A percentile compares a stretch with the other conserved stretches of the same genome.
Evolutionary conservation across 2,329 filamentous ascomycete genomes (phyloP).

Genomic region (Penicillium sp.): DNA sequence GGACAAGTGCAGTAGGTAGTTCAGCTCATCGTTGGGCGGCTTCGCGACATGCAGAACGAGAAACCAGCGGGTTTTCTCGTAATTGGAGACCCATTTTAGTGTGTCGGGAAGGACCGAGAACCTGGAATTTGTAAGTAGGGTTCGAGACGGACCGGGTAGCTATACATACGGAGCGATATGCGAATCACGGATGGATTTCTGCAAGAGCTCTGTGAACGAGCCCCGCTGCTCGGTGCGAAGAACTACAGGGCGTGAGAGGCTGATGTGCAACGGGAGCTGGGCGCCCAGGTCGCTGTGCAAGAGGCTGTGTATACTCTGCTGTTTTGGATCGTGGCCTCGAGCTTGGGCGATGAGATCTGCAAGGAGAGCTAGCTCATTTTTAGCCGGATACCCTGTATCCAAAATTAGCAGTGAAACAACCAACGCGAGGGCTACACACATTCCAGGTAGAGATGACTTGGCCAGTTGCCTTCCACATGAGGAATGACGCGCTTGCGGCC

Average conservation of each 20-base stretch:
- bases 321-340: constrained; percentile 29
- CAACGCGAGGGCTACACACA: constrained; percentile 59
- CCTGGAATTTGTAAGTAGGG: constrained; percentile 27
- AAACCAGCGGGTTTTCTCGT: constrained; percentile 72
- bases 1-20: constrained; percentile 62
- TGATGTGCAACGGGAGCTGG: constrained; percentile 82
- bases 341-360: constrained; percentile 28
- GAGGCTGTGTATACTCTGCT: constrained; percentile 59
- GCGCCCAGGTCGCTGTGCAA: constrained; percentile 75
- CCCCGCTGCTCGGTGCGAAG: constrained; percentile 72
- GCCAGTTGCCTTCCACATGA: constrained; percentile 88
- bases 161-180: constrained; percentile 46
- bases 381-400: constrained; percentile 40
- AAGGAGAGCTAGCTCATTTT: constrained; percentile 34
- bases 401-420: background rate
- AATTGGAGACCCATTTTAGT: constrained; percentile 66
- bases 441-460: constrained; percentile 87
- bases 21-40: constrained; percentile 55
- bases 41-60: constrained; percentile 67
- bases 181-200: constrained; percentile 43
- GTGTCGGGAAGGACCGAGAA: constrained; percentile 48
- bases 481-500: constrained; percentile 79
- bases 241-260: constrained; percentile 77
- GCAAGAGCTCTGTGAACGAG: constrained; percentile 60
- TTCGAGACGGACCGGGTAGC: background rate